A percentile compares a stretch with the other conserved stretches of the same genome.
phyloP scores from a whole-genome alignment of 176 grass and related monocot species.

The Hordeum marinum region DNA sequence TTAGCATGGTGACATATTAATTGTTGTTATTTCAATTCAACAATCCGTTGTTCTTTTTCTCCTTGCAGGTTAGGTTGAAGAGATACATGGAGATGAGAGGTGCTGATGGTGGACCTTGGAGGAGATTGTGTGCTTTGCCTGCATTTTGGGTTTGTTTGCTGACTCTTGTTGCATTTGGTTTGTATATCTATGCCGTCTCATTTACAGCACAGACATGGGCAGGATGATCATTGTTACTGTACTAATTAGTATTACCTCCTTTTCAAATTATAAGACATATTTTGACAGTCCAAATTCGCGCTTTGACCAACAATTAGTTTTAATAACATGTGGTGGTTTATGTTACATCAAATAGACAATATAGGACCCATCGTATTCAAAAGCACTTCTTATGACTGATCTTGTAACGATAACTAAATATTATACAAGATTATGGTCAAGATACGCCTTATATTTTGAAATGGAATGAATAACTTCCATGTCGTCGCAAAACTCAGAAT shows the following conservation, averaged over 20 bases:
- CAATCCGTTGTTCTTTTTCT: constrained; percentile 12
- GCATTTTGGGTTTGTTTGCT: constrained; percentile 81
- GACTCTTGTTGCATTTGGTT: background rate
- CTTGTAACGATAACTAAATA: background rate
- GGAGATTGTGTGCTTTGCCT: constrained; percentile 90
- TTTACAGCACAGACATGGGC: background rate
- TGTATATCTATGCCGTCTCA: background rate
- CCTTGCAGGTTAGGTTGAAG: constrained; percentile 86
- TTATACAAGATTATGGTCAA: background rate
- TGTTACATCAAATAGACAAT: background rate
- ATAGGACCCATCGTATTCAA: background rate
- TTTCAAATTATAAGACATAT: background rate
- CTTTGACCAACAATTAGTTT: background rate
- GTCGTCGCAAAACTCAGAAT: background rate
- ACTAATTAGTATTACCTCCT: background rate
- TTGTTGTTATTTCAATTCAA: background rate
- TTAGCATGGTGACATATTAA: constrained; percentile 4
- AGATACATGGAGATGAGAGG: constrained; percentile 99
- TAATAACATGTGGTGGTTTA: background rate
- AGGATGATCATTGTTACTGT: background rate
- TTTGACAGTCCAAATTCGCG: background rate
- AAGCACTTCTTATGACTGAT: background rate
- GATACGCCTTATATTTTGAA: background rate
- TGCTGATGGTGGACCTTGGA: constrained; percentile 98
- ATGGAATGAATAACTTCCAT: background rate